phyloP scores from a whole-genome alignment of 2,329 filamentous ascomycete genomes.

The Cryoendolithus antarcticus region DNA sequence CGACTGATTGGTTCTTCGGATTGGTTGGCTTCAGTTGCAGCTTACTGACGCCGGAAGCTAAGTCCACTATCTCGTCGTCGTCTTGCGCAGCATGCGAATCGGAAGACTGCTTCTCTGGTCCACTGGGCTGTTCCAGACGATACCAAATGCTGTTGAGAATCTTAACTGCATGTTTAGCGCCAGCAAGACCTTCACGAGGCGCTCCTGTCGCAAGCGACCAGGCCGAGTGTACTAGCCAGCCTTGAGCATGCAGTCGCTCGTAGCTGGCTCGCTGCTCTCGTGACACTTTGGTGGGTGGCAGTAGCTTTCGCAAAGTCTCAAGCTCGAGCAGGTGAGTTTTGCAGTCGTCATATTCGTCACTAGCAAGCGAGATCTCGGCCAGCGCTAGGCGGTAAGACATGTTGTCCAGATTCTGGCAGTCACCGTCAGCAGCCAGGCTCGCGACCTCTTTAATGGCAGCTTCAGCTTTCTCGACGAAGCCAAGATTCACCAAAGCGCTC shows the following conservation, averaged over 20 bases:
- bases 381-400: conserved; percentile 7
- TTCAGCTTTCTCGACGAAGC: conserved; percentile 49
- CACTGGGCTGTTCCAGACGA: conserved; percentile 1
- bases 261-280: conserved; percentile 12
- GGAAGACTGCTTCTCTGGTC: neutral
- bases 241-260: conserved; percentile 14
- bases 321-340: conserved; percentile 9
- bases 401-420: neutral
- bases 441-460: neutral
- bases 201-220: conserved; percentile 9
- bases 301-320: conserved; percentile 5
- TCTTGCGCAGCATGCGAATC: neutral
- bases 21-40: conserved; percentile 27
- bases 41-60: conserved; percentile 21
- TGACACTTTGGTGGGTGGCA: conserved; percentile 9
- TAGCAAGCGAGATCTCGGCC: conserved; percentile 13
- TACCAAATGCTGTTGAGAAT: conserved; percentile 18
- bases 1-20: neutral
- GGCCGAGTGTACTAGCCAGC: conserved; percentile 18
- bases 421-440: neutral
- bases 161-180: conserved; percentile 17
- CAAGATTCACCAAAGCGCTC: conserved; percentile 45
- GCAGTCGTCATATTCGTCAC: conserved; percentile 12
- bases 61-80: conserved; percentile 5
- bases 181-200: conserved; percentile 13